phyloP scores from a whole-genome alignment of 106 monocot genomes.

The Triglochin maritima region DNA sequence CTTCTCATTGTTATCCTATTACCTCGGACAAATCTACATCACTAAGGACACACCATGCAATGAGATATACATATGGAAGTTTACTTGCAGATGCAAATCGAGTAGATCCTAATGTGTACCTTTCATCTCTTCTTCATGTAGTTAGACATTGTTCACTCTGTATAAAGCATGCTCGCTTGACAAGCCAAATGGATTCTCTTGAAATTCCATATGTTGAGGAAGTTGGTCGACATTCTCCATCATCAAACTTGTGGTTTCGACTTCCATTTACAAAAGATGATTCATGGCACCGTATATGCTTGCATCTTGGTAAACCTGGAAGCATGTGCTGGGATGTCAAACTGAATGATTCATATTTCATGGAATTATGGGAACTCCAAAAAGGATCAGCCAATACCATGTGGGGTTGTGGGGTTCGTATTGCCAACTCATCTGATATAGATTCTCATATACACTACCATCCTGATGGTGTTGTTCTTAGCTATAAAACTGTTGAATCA shows the following conservation, averaged over 20 bases:
- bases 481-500: conserved; percentile 62
- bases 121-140: conserved; percentile 69
- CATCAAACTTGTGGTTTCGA: conserved; percentile 78
- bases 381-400: conserved; percentile 51
- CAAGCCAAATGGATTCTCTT: conserved; percentile 93
- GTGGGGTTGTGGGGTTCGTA: conserved; percentile 74
- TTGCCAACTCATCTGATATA: conserved; percentile 88
- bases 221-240: conserved; percentile 50
- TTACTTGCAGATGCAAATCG: conserved; percentile 54
- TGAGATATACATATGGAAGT: conserved; percentile 37
- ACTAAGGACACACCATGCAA: conserved; percentile 11
- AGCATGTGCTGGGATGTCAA: conserved; percentile 95
- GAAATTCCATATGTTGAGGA: conserved; percentile 97
- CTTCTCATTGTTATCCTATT: conserved; percentile 6
- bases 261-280: conserved; percentile 74
- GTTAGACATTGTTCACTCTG: conserved; percentile 86
- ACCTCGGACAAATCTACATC: conserved; percentile 18
- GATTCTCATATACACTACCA: conserved; percentile 91
- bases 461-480: conserved; percentile 69
- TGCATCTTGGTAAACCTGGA: conserved; percentile 87
- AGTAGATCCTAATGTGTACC: conserved; percentile 44
- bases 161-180: conserved; percentile 88
- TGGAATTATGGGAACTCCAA: conserved; percentile 78
- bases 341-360: conserved; percentile 82
- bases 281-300: conserved; percentile 79